Evolutionary conservation across 2,329 filamentous ascomycete genomes (phyloP).

Genomic region (Cercospora brassicicola): DNA sequence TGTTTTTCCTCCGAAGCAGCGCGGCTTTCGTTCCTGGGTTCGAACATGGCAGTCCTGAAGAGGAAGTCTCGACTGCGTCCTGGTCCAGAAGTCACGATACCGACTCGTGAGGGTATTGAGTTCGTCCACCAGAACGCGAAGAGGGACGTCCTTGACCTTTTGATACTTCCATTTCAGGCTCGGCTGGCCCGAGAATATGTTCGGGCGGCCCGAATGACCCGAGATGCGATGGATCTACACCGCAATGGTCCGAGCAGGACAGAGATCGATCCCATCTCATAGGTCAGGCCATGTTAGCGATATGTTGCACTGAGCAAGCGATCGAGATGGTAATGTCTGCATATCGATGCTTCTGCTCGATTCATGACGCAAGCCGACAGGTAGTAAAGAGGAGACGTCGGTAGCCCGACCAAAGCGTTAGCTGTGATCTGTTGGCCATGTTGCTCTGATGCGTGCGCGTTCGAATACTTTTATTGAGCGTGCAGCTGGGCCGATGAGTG

Average conservation of each 20-base stretch:
- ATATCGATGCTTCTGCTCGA: neutral
- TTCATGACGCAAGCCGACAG: neutral
- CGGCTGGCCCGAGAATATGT: neutral
- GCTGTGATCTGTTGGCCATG: neutral
- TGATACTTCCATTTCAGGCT: neutral
- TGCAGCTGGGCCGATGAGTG: neutral
- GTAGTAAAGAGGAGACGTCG: neutral
- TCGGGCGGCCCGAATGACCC: neutral
- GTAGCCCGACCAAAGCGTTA: neutral
- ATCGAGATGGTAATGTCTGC: neutral
- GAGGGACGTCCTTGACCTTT: neutral
- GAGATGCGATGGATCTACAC: neutral
- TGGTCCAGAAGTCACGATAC: neutral
- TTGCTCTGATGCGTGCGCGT: neutral
- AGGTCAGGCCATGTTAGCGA: neutral
- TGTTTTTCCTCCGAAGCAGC: neutral
- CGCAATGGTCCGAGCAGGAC: slow-evolving; percentile 2
- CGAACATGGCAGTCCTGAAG: neutral
- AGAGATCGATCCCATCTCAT: neutral
- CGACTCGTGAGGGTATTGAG: neutral
- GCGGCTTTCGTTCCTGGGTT: neutral
- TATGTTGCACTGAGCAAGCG: neutral
- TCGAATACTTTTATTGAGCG: neutral
- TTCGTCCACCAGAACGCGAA: neutral
- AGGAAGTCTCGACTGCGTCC: neutral